Percentiles rank a stretch among this genome's conserved stretches.
Evolutionary conservation across 129 eudicot species (phyloP).

Genomic region (Flaveria ramosissima): DNA sequence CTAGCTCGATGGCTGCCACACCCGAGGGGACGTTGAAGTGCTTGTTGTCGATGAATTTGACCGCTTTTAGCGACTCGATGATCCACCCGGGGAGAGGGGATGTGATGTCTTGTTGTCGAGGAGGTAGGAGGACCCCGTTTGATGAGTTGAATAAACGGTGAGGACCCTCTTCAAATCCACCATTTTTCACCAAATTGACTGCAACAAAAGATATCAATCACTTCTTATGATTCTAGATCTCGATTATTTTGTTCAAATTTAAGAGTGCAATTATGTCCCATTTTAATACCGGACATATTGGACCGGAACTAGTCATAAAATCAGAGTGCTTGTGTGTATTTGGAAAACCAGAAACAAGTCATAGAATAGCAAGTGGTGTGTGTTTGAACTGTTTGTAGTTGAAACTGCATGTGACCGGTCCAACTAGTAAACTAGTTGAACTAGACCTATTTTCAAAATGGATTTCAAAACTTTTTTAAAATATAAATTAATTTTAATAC

Average conservation of each 20-base stretch:
- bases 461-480: no score
- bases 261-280: no score
- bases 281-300: no score
- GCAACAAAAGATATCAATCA: slow-evolving; percentile 5
- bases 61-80: slow-evolving; percentile 85
- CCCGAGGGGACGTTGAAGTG: slow-evolving; percentile 80
- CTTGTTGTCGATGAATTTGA: slow-evolving; percentile 64
- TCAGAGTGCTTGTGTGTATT: no score
- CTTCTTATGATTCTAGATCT: background rate
- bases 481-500: no score
- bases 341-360: no score
- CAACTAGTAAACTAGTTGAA: no score
- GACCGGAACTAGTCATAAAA: no score
- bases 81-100: slow-evolving; percentile 96
- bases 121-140: slow-evolving; percentile 83
- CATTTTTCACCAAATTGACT: slow-evolving; percentile 73
- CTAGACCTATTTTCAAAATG: no score
- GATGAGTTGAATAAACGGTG: slow-evolving; percentile 59
- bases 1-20: slow-evolving; percentile 61
- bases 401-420: no score
- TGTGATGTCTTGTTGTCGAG: slow-evolving; percentile 61
- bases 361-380: no score
- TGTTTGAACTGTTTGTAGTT: no score
- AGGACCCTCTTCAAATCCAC: slow-evolving; percentile 87
- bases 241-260: background rate